A percentile compares a stretch with the other conserved stretches of the same genome.
Evolutionary conservation across 2,329 filamentous ascomycete species (phyloP).

Genomic region (Mariannaea elegans): DNA sequence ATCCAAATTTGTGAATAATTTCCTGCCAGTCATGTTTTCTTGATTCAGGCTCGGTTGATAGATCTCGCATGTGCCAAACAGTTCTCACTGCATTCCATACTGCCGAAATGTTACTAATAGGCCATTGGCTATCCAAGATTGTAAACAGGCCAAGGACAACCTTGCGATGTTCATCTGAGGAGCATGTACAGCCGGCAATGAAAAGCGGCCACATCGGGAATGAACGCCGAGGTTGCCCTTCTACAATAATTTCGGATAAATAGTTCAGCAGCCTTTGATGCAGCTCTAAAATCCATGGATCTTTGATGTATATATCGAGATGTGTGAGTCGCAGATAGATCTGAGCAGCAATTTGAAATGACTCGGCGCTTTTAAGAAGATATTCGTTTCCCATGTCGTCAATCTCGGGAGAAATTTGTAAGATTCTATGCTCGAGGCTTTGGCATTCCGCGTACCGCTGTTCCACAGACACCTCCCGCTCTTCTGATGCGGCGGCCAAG

Average conservation of each 20-base stretch:
- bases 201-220: conserved; percentile 40
- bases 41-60: conserved; percentile 9
- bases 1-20: conserved; percentile 37
- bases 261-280: conserved; percentile 26
- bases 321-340: conserved; percentile 36
- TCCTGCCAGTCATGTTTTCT: conserved; percentile 33
- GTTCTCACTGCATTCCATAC: conserved; percentile 34
- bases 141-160: conserved; percentile 29
- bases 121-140: conserved; percentile 35
- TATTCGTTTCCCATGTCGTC: conserved; percentile 22
- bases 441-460: conserved; percentile 22
- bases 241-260: conserved; percentile 32
- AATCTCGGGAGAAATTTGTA: background rate
- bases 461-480: conserved; percentile 9
- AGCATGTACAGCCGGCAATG: conserved; percentile 35
- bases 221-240: conserved; percentile 30
- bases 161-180: conserved; percentile 34
- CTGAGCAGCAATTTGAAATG: conserved; percentile 32
- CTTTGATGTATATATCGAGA: conserved; percentile 30
- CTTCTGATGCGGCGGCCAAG: background rate
- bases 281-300: conserved; percentile 21
- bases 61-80: conserved; percentile 35
- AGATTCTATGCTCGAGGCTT: conserved; percentile 24
- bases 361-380: conserved; percentile 32
- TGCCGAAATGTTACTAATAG: conserved; percentile 36